Percentiles rank a stretch among this genome's conserved stretches.
These are phyloP conservation scores for Coemansia reversa DNA, from an alignment of 192 early-diverging fungal species.

Conservation along the genomic window DNA sequence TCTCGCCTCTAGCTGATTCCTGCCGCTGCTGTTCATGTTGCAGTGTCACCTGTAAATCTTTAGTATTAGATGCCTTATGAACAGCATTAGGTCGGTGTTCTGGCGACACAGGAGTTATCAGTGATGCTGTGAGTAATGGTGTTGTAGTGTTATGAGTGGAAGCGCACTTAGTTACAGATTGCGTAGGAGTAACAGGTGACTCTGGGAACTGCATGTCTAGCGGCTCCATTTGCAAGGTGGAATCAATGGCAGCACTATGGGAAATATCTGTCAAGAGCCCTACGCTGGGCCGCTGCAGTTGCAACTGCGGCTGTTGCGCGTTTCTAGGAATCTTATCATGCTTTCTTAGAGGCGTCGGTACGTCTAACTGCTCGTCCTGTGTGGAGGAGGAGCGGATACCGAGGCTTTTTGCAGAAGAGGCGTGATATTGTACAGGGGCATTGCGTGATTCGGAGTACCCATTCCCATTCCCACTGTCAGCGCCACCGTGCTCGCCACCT, in stretches of 20 bases:
- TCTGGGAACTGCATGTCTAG: constrained; percentile 21
- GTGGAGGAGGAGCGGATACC: not conserved
- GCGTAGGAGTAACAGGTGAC: constrained; percentile 23
- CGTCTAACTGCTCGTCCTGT: not conserved
- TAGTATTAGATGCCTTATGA: not conserved
- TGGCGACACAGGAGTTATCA: constrained; percentile 32
- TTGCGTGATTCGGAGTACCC: constrained; percentile 1
- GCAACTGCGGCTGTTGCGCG: constrained; percentile 3
- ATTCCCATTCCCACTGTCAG: constrained; percentile 4
- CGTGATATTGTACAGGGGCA: constrained; percentile 4
- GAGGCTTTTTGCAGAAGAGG: not conserved
- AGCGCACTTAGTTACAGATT: not conserved
- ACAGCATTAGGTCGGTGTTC: not conserved
- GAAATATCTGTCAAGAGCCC: not conserved
- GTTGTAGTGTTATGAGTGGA: not conserved
- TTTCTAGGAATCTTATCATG: constrained; percentile 39
- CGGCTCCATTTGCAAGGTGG: constrained; percentile 33
- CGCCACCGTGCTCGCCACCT: constrained; percentile 5
- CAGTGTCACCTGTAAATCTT: not conserved
- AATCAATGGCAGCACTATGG: not conserved
- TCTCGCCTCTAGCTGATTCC: not conserved
- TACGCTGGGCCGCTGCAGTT: not conserved
- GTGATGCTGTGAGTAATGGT: constrained; percentile 2
- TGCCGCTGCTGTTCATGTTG: not conserved
- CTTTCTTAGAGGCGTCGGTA: constrained; percentile 27